Base-by-base conservation (phyloP, 192 early-diverging fungal genomes). In the Coemansia aciculifera region DNA sequence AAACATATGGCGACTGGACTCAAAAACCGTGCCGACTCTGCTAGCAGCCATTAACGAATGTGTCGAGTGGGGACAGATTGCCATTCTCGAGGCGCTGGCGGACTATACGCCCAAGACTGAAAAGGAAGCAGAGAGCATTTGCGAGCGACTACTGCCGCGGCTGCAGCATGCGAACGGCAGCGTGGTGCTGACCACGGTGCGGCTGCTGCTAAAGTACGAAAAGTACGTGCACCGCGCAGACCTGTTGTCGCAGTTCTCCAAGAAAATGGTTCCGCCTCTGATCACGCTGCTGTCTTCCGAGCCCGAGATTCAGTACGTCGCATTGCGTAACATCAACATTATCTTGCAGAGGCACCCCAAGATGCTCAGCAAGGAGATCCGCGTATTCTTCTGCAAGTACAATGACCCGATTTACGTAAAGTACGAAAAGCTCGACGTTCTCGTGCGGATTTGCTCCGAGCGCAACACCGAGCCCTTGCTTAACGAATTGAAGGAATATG, bases 321-420 rank as follows among this genome's bases (percentile, higher is more conserved):
- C 97, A 9, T 85, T 99, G 62, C 89, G 97, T 75, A 99, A 98
- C 73, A 98, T 99, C 73, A 95, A 92, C 78, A 75, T 99, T 21
- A 96, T 99, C 57, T 81, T 98, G 56, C 97, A 99, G 80, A 89
- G 87, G 75, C 89, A 91, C 23, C 87, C 93, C 15, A 91, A 93
- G 62, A 86, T 98, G 63, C 82, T 99, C 46, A 88, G 79, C 62
- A 93, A 95, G 69, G 96, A 99, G 67, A 95, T 97, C 52, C 87
- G 95, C 32, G 96, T 98, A 21, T 99, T 99, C 78, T 99, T 97
- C 75, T 95, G 93, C 83, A 96, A 95, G 75, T 99, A 95, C 85
- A 98, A 99, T 79, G 97, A 99, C 83, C 95, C 97, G 29, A 92
- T 92, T 23, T 99, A 97, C 66, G 95, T 99, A 68, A 99, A 99